A percentile compares a stretch with the other conserved stretches of the same genome.
Conservation (phyloP, 2,329 filamentous ascomycete species). For the Tolypocladium nubicola region DNA sequence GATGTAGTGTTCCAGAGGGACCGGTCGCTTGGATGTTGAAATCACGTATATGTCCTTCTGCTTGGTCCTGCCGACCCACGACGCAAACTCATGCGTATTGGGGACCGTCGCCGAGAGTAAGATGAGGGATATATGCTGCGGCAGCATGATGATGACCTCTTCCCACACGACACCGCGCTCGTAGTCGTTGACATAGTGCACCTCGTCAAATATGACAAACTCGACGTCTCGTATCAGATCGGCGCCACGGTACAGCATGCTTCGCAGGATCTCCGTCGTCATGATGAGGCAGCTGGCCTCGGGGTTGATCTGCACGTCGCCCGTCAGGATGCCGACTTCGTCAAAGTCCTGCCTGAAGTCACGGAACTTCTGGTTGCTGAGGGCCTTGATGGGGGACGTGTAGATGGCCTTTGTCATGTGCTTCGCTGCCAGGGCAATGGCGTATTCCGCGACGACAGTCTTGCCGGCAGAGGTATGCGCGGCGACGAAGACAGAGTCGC, state of each 20-base stretch:
- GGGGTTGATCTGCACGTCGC: constrained; percentile 94
- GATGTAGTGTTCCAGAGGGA: constrained; percentile 89
- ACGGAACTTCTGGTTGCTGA: constrained; percentile 97
- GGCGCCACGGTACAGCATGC: constrained; percentile 94
- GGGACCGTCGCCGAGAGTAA: constrained; percentile 92
- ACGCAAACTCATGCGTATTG: constrained; percentile 95
- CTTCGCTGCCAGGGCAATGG: constrained; percentile 89
- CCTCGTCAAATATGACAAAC: constrained; percentile 97
- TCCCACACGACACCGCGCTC: constrained; percentile 98
- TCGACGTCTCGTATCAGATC: constrained; percentile 96
- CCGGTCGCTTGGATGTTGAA: constrained; percentile 87
- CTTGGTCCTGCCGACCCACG: constrained; percentile 95
- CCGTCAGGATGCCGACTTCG: constrained; percentile 92
- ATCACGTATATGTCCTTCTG: constrained; percentile 99
- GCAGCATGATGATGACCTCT: constrained; percentile 98
- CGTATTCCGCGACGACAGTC: constrained; percentile 96
- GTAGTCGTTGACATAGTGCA: constrained; percentile 95
- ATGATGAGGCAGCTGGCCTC: constrained; percentile 98
- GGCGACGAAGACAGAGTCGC: constrained; percentile 95
- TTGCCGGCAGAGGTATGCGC: constrained; percentile 97
- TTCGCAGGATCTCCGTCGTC: constrained; percentile 95
- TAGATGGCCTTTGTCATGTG: constrained; percentile 99
- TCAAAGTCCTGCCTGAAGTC: constrained; percentile 87
- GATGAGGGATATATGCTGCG: constrained; percentile 92
- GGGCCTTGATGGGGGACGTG: constrained; percentile 93